These are phyloP conservation scores for Venturia nashicola DNA, from an alignment of 2,329 filamentous ascomycete species.

Conservation along the genomic window DNA sequence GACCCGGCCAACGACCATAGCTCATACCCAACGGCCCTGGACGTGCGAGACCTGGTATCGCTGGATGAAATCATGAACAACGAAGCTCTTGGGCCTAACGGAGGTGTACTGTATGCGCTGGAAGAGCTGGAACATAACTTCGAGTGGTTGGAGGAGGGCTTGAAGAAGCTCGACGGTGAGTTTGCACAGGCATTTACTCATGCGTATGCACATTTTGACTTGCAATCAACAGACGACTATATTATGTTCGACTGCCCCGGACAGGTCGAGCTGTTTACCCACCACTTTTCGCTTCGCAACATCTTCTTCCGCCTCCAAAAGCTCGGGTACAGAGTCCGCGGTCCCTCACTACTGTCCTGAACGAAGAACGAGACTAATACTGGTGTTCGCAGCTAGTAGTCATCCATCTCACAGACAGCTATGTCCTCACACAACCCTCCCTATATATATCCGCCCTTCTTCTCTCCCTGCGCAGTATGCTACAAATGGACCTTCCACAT, in stretches of 20 bases:
- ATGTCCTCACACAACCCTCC: constrained; percentile 83
- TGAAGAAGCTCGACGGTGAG: constrained; percentile 59
- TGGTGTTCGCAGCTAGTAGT: constrained; percentile 60
- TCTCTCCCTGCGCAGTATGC: constrained; percentile 87
- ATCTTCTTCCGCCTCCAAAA: constrained; percentile 88
- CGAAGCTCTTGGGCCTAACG: constrained; percentile 80
- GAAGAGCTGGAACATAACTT: constrained; percentile 92
- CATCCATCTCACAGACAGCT: constrained; percentile 86
- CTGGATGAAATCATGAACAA: constrained; percentile 92
- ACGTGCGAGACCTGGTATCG: constrained; percentile 79
- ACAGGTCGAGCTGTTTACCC: constrained; percentile 93
- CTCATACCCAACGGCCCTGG: constrained; percentile 76
- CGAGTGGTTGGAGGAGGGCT: constrained; percentile 74
- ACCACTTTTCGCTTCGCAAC: constrained; percentile 82
- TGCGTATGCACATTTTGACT: constrained; percentile 9
- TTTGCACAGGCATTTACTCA: constrained; percentile 4
- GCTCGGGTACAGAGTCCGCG: constrained; percentile 73
- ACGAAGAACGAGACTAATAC: constrained; percentile 2
- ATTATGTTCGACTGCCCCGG: constrained; percentile 92
- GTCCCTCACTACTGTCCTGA: constrained; percentile 14
- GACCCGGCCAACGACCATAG: constrained; percentile 94
- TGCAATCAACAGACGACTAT: constrained; percentile 58
- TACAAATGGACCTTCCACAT: constrained; percentile 94
- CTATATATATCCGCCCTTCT: constrained; percentile 91
- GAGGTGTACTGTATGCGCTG: constrained; percentile 81